phyloP scores from a whole-genome alignment of 148 eudicot species.

The Amaranthus cruentus region DNA sequence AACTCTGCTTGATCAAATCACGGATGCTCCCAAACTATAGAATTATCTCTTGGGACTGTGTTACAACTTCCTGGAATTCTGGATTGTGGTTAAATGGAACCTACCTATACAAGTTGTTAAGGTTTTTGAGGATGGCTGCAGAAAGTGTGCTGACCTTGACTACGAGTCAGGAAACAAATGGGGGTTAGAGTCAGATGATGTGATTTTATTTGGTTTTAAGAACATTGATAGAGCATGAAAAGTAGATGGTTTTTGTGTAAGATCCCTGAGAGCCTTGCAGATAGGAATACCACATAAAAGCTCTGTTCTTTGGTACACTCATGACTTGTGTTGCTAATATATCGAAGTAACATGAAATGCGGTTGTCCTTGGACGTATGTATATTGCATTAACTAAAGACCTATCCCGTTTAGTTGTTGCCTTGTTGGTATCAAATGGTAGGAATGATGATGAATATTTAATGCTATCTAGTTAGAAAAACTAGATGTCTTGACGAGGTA shows the following conservation, averaged over 20 bases:
- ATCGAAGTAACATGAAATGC: background rate
- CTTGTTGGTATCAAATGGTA: no score
- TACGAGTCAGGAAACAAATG: background rate
- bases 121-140: background rate
- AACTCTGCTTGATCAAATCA: background rate
- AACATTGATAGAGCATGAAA: background rate
- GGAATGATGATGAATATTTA: no score
- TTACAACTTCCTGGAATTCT: conserved; percentile 2
- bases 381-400: no score
- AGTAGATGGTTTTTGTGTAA: background rate
- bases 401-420: no score
- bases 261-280: background rate
- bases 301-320: background rate
- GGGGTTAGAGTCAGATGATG: background rate
- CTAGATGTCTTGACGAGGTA: no score
- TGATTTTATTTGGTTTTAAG: background rate
- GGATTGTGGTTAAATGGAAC: background rate
- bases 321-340: background rate
- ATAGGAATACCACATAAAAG: background rate
- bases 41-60: background rate
- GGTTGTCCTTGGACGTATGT: no score
- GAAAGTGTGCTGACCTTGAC: background rate
- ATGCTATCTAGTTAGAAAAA: no score
- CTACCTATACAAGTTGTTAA: background rate
- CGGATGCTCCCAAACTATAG: background rate